A percentile compares a stretch with the other conserved stretches of the same genome.
phyloP scores from a whole-genome alignment of 371 early-diverging fungal species.

The Mucor velutinosus region DNA sequence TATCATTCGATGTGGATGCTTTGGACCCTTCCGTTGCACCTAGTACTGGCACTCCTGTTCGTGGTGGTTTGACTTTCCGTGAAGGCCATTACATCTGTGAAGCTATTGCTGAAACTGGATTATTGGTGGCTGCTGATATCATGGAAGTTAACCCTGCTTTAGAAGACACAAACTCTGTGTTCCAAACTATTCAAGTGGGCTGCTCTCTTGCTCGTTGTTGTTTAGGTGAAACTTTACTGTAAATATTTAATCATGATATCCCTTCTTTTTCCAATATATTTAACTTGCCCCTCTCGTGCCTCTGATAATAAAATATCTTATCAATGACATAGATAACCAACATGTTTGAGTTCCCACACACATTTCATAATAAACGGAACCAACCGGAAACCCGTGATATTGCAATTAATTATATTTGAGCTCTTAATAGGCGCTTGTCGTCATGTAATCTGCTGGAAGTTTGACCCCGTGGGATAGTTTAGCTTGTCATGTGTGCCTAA shows the following conservation, averaged over 20 bases:
- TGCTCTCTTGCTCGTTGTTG: conserved; percentile 84
- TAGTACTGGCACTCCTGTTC: conserved; percentile 94
- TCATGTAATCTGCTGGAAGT: background rate
- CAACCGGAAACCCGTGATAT: background rate
- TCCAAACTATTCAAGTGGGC: conserved; percentile 87
- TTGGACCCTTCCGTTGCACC: conserved; percentile 95
- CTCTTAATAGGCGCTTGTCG: background rate
- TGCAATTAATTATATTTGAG: background rate
- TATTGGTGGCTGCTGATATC: conserved; percentile 90
- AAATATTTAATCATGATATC: conserved; percentile 7
- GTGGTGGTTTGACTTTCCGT: conserved; percentile 92
- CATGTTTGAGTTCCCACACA: background rate
- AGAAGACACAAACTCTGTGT: conserved; percentile 69
- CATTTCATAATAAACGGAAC: background rate
- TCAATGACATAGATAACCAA: background rate
- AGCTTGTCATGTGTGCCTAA: background rate
- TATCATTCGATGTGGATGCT: conserved; percentile 96
- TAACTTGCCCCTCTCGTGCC: background rate
- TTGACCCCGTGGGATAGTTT: background rate
- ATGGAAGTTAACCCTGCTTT: conserved; percentile 94
- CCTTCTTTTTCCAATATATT: background rate
- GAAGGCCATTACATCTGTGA: conserved; percentile 94
- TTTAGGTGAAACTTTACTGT: conserved; percentile 77
- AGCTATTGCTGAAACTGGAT: conserved; percentile 85
- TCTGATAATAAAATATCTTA: background rate